Evolutionary conservation across 2,329 filamentous ascomycete genomes (phyloP).

Genomic region (Aspergillus clavatus): DNA sequence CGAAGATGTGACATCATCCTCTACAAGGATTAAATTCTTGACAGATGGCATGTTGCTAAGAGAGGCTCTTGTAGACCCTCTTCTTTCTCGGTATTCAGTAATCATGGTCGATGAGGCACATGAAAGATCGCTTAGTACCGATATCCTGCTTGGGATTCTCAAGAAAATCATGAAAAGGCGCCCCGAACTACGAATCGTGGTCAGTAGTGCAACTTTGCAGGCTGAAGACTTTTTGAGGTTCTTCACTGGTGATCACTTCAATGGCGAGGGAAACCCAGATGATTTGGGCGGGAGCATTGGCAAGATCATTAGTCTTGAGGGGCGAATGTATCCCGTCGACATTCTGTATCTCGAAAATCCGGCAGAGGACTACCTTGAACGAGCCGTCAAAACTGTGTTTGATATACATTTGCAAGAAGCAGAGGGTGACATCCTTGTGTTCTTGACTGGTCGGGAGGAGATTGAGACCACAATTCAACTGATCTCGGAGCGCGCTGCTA

Average conservation of each 20-base stretch:
- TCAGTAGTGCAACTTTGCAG: slow-evolving; percentile 91
- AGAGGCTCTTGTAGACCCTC: slow-evolving; percentile 87
- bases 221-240: slow-evolving; percentile 80
- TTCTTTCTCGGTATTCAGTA: slow-evolving; percentile 85
- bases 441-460: slow-evolving; percentile 87
- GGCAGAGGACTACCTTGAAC: slow-evolving; percentile 80
- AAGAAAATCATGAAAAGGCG: slow-evolving; percentile 84
- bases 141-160: slow-evolving; percentile 80
- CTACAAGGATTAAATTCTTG: slow-evolving; percentile 88
- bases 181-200: slow-evolving; percentile 76
- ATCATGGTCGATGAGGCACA: slow-evolving; percentile 99
- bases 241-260: slow-evolving; percentile 54
- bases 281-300: slow-evolving; percentile 45
- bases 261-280: slow-evolving; percentile 30
- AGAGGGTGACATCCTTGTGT: slow-evolving; percentile 83
- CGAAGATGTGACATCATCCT: slow-evolving; percentile 81
- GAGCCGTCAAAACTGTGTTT: slow-evolving; percentile 74
- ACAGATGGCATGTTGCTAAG: slow-evolving; percentile 88
- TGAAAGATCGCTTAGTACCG: slow-evolving; percentile 86
- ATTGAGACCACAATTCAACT: slow-evolving; percentile 79
- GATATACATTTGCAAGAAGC: slow-evolving; percentile 79
- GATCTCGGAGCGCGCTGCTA: slow-evolving; percentile 65
- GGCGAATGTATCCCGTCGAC: slow-evolving; percentile 83
- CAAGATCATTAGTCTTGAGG: slow-evolving; percentile 77
- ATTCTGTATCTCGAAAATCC: slow-evolving; percentile 73